Base-by-base conservation (phyloP, 2,329 filamentous ascomycete genomes). In the Cytospora paraplurivora region DNA sequence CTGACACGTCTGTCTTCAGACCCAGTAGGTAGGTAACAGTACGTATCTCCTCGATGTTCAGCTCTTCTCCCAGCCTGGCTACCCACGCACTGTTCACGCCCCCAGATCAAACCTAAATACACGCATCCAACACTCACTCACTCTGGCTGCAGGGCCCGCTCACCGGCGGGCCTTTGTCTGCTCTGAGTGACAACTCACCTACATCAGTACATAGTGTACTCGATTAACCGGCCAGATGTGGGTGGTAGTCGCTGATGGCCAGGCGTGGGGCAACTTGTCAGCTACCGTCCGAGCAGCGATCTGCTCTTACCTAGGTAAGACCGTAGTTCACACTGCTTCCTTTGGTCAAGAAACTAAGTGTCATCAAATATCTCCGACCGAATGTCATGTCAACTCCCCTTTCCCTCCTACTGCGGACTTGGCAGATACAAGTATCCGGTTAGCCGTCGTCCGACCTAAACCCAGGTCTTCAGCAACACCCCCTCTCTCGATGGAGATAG, bases 371-470 rank as follows among this genome's bases (percentile, higher is more conserved):
- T 55, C 62, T 63, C 59, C 51, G 63, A 54, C 53, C 61, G 60
- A 59, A 66, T 27, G 57, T 56, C 60, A 49, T 56, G 53, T 59
- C 56, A 57, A 44, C 34, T 38, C 52, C 38, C 35, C 27, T 27
- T 12, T 50, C 35, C 47, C 37, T 34, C n/a, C 51, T 56, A 49
- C 27, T 58, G 41, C 32, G 47, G 35, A 44, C 17, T 52, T 50
- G 44, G 51, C 17, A 44, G 61, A 63, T 66, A 66, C 64, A 66
- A 66, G 64, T 66, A 66, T 55, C 61, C 15, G 57, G 57, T 49
- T 53, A 57, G 56, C 61, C 56, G 50, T 63, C 56, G 32, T 32
- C 56, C 32, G 27, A 55, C 53, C 21, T 38, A 32, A 35, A 53
- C 55, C 38, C 47, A 60, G 49, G 19, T 52, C 59, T 59, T 62